Evolutionary conservation across 2,329 filamentous ascomycete genomes (phyloP).

Genomic region (Xylaria digitata): DNA sequence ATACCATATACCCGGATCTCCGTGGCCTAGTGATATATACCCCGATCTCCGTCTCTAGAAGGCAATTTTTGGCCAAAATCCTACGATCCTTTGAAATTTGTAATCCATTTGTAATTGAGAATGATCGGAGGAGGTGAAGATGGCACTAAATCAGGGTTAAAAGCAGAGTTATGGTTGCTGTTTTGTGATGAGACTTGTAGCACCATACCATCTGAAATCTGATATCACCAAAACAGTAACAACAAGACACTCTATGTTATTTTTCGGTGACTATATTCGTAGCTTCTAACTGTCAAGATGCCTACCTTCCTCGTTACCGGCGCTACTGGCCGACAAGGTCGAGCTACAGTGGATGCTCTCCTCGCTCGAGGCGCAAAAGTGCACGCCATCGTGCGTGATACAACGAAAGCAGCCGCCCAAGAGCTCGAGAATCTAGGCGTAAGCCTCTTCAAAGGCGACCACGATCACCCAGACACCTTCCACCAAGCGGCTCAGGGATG

Average conservation of each 20-base stretch:
- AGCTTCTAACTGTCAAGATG: background rate
- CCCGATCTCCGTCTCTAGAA: background rate
- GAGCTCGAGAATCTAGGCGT: conserved; percentile 43
- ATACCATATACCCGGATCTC: no score
- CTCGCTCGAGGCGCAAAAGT: conserved; percentile 50
- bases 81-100: no score
- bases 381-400: conserved; percentile 52
- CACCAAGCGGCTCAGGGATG: conserved; percentile 50
- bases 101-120: background rate
- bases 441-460: conserved; percentile 52
- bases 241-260: background rate
- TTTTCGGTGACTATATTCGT: no score
- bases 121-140: background rate
- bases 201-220: background rate
- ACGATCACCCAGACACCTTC: conserved; percentile 46
- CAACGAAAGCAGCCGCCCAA: conserved; percentile 42
- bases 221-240: background rate
- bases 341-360: conserved; percentile 47
- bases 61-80: background rate
- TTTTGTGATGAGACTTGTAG: background rate
- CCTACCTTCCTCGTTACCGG: conserved; percentile 50
- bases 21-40: background rate
- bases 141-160: background rate
- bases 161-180: background rate
- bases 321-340: conserved; percentile 51